A percentile compares a stretch with the other conserved stretches of the same genome.
phyloP scores from a whole-genome alignment of 2,329 filamentous ascomycete species.

The Colletotrichum sojae region DNA sequence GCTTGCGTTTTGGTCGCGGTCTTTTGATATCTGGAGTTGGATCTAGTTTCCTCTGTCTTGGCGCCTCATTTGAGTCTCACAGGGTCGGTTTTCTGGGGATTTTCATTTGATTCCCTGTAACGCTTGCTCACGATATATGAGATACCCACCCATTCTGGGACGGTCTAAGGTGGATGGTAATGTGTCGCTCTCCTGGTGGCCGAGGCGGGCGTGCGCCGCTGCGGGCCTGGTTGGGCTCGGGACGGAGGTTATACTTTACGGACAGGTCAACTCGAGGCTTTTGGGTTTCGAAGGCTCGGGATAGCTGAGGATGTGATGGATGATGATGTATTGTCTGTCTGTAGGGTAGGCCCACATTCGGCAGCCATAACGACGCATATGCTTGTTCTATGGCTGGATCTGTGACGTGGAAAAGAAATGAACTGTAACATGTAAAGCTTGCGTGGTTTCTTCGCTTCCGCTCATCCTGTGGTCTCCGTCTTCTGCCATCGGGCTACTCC shows the following conservation, averaged over 20 bases:
- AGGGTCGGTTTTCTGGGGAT: slow-evolving; percentile 2
- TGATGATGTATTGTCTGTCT: slow-evolving; percentile 2
- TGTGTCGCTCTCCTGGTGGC: slow-evolving; percentile 23
- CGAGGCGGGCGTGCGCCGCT: not conserved
- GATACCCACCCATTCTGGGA: slow-evolving; percentile 38
- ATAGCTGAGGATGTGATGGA: slow-evolving; percentile 3
- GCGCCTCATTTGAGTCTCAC: not conserved
- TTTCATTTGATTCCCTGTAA: slow-evolving; percentile 27
- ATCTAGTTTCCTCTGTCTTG: not conserved
- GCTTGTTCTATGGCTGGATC: not conserved
- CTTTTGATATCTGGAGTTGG: slow-evolving; percentile 30
- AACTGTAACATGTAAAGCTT: too few species aligned
- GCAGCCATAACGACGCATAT: slow-evolving; percentile 34
- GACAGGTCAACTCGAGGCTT: slow-evolving; percentile 8
- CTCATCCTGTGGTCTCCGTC: too few species aligned
- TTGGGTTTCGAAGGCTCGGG: not conserved
- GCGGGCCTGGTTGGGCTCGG: not conserved
- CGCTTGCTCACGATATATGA: slow-evolving; percentile 37
- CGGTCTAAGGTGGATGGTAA: slow-evolving; percentile 29
- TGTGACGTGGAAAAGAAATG: not conserved
- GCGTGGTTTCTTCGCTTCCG: too few species aligned
- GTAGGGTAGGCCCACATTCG: slow-evolving; percentile 26
- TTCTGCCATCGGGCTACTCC: too few species aligned
- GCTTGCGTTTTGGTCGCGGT: not conserved
- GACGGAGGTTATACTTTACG: not conserved